phyloP scores from a whole-genome alignment of 2,329 filamentous ascomycete genomes.

The Fusarium odoratissimum region DNA sequence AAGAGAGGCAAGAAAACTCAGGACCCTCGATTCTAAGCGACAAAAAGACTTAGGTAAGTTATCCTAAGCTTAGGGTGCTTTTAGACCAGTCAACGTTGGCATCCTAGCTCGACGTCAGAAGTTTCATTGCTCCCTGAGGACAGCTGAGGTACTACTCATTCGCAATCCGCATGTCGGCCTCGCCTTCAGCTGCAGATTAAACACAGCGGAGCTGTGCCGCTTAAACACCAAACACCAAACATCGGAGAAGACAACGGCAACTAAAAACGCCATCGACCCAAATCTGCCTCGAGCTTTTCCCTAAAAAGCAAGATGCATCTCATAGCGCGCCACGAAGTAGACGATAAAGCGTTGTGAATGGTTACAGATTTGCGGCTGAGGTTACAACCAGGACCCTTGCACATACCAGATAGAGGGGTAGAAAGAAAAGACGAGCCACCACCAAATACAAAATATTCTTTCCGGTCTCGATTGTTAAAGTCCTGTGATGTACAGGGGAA shows the following conservation, averaged over 20 bases:
- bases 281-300: slow-evolving; percentile 16
- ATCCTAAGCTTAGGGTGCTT: too few species aligned
- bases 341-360: slow-evolving; percentile 5
- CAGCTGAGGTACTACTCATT: too few species aligned
- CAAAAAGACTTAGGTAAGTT: too few species aligned
- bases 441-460: not conserved
- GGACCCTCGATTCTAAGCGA: too few species aligned
- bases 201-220: not conserved
- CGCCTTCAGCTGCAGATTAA: not conserved
- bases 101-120: too few species aligned
- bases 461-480: slow-evolving; percentile 1
- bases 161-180: too few species aligned
- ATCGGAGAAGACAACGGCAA: not conserved
- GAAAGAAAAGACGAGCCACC: slow-evolving; percentile 7
- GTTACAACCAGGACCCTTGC: slow-evolving; percentile 3
- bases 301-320: slow-evolving; percentile 10
- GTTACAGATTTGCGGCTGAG: slow-evolving; percentile 33
- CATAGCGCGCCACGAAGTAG: slow-evolving; percentile 31
- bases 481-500: slow-evolving; percentile 17
- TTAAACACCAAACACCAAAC: not conserved
- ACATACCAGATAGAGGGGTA: slow-evolving; percentile 14
- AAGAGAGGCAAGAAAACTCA: too few species aligned
- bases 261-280: not conserved
- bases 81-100: too few species aligned
- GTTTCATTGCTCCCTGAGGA: too few species aligned